Evolutionary conservation across 1,284 basidiomycete genomes (phyloP), one percentile per base, ranked within the genome.

Genomic region (Anthracocystis panici-leucophaei): DNA sequence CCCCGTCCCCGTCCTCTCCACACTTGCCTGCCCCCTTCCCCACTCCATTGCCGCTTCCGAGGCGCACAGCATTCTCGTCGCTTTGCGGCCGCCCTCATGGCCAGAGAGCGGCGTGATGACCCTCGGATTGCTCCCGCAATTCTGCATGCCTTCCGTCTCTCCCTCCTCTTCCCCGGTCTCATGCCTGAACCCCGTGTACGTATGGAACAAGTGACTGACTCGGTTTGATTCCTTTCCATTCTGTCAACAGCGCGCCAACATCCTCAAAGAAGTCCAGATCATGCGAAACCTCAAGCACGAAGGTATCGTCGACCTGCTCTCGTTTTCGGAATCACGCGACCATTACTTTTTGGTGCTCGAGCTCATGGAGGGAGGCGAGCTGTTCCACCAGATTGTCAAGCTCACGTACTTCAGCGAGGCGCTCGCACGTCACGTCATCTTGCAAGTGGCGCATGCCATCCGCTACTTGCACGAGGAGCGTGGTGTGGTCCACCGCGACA

Each of bases 381-480:
- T 99, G 1, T 99, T 99, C 88, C 96, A 99, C 86, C 97, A 99
- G 86, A 99, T 99, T 81, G 97, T 99, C 87, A 98, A 97, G 86
- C 90, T 99, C 75, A 99, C 97, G 1, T 99, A 99, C 87, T 98
- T 99, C 85, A 95, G 93, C 85, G 97, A 99, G 44, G 60, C 73
- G 6, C 66, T 85, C 16, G 70, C 83, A 4, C 69, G 96, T 11
- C 97, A 99, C 86, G 95, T 99, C 83, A 98, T 99, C 76, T 87
- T 97, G 2, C 97, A 99, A 87, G 97, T 99, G 29, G 97, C 97
- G 0, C 89, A 95, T 31, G 97, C 93, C 23, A 97, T 99, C 53
- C 90, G 93, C 48, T 95, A 99, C 86, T 89, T 99, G 16, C 97
- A 99, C 85, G 95, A 99, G 86, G 97, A 98, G 86, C 91, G 94